These are phyloP conservation scores for Pythium insidiosum DNA, from an alignment of 352 stramenopile species.

Conservation along the genomic window DNA sequence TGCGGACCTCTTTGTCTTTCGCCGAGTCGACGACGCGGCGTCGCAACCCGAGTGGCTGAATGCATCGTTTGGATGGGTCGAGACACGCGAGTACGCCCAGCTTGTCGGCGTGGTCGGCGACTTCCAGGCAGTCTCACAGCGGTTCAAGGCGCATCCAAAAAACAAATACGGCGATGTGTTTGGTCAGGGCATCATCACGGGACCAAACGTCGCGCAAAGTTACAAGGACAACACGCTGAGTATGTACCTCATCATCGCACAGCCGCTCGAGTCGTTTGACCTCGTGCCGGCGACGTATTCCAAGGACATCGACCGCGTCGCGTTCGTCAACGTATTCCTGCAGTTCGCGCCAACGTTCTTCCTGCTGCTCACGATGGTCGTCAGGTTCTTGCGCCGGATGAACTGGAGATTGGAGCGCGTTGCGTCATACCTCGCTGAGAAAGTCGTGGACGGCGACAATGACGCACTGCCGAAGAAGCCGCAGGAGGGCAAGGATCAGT, in stretches of 20 bases:
- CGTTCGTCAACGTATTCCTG: constrained; percentile 43
- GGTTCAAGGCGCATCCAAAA: constrained; percentile 48
- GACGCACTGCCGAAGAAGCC: constrained; percentile 3
- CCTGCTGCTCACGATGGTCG: constrained; percentile 34
- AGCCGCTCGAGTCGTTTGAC: constrained; percentile 53
- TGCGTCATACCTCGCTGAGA: constrained; percentile 65
- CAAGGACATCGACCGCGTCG: constrained; percentile 65
- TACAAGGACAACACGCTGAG: constrained; percentile 51
- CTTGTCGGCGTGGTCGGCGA: constrained; percentile 47
- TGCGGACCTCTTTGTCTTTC: constrained; percentile 69
- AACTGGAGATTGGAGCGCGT: constrained; percentile 78
- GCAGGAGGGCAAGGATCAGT: too few relatives aligned
- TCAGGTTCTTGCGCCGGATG: constrained; percentile 60
- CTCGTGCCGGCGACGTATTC: constrained; percentile 49
- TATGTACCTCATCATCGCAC: constrained; percentile 81
- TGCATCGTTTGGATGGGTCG: constrained; percentile 40
- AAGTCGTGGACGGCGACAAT: constrained; percentile 24
- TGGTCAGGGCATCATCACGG: constrained; percentile 41
- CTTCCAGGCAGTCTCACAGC: constrained; percentile 48
- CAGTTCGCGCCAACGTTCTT: constrained; percentile 47
- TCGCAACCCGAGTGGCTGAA: constrained; percentile 65
- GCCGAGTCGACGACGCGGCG: constrained; percentile 37
- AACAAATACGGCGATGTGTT: constrained; percentile 75
- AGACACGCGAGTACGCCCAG: constrained; percentile 62
- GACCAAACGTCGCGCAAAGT: constrained; percentile 40